These are phyloP conservation scores for Bruguiera parviflora DNA, from an alignment of 345 rosid genomes.

Conservation along the genomic window DNA sequence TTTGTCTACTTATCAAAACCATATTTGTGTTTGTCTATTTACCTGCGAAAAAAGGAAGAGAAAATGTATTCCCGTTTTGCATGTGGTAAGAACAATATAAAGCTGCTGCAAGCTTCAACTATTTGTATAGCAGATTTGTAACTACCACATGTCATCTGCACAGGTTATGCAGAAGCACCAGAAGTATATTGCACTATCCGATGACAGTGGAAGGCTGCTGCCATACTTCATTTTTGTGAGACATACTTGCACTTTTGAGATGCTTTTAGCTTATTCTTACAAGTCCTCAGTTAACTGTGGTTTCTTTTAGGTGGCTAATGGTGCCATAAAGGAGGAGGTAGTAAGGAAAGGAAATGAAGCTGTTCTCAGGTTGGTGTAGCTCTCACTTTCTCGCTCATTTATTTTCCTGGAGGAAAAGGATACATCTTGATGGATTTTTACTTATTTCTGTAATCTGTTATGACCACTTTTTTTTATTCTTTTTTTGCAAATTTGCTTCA, in stretches of 20 bases:
- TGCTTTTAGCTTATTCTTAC: slow-evolving; percentile 17
- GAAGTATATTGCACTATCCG: slow-evolving; percentile 73
- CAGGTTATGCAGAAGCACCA: slow-evolving; percentile 99
- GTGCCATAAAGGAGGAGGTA: slow-evolving; percentile 64
- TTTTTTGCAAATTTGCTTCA: background rate
- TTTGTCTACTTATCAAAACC: too few relatives aligned
- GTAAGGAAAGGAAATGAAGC: slow-evolving; percentile 98
- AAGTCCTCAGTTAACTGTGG: slow-evolving; percentile 16
- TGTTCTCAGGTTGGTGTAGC: slow-evolving; percentile 72
- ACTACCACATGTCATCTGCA: background rate
- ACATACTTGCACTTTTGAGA: slow-evolving; percentile 18
- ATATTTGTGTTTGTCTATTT: too few relatives aligned
- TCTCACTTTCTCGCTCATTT: slow-evolving; percentile 6
- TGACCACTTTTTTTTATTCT: background rate
- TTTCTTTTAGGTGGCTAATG: slow-evolving; percentile 85
- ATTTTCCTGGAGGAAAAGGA: background rate
- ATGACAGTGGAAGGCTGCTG: slow-evolving; percentile 62
- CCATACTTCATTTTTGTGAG: slow-evolving; percentile 88
- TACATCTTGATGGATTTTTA: slow-evolving; percentile 1
- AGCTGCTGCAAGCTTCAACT: slow-evolving; percentile 14
- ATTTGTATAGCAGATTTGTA: background rate
- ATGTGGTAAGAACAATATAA: background rate
- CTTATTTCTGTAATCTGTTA: background rate
- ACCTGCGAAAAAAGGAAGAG: too few relatives aligned
- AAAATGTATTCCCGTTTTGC: background rate